Conservation (phyloP, 208 protist genomes). For the Lotmaria passim region DNA sequence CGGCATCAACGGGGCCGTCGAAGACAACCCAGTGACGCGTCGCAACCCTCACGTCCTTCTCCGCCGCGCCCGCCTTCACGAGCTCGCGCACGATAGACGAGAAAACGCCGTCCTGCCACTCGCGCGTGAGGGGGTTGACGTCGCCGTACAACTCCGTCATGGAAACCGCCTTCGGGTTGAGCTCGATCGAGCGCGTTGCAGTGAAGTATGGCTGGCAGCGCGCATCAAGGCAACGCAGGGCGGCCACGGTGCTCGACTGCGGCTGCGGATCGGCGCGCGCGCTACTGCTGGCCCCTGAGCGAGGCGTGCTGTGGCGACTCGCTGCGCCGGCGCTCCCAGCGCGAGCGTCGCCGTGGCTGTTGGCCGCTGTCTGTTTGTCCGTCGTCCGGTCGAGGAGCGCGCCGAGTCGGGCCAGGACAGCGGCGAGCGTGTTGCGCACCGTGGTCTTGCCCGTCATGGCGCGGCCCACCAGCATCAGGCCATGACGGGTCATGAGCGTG, state of each 20-base stretch:
- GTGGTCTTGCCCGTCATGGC: slow-evolving; percentile 95
- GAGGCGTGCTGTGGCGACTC: background rate
- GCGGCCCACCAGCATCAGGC: slow-evolving; percentile 95
- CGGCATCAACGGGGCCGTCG: slow-evolving; percentile 98
- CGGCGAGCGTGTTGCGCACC: slow-evolving; percentile 74
- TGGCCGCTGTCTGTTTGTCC: background rate
- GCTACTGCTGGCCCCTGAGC: background rate
- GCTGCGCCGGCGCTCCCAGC: background rate
- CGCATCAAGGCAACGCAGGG: slow-evolving; percentile 43
- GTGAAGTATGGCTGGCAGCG: slow-evolving; percentile 77
- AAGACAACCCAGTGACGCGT: slow-evolving; percentile 96
- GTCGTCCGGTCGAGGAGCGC: slow-evolving; percentile 10
- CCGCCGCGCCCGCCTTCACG: slow-evolving; percentile 54
- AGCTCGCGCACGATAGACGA: slow-evolving; percentile 88
- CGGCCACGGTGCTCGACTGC: slow-evolving; percentile 3
- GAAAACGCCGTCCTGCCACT: slow-evolving; percentile 97
- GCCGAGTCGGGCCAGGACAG: slow-evolving; percentile 66
- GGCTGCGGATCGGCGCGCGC: background rate
- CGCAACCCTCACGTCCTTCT: slow-evolving; percentile 2
- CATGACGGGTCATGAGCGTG: slow-evolving; percentile 89
- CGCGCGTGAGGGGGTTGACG: slow-evolving; percentile 94
- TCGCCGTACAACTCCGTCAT: slow-evolving; percentile 96
- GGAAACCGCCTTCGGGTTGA: slow-evolving; percentile 96
- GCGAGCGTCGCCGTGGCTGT: slow-evolving; percentile 16
- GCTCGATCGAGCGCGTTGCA: slow-evolving; percentile 51